These are phyloP conservation scores for Bacterosira constricta DNA, from an alignment of 108 stramenopile genomes.

Conservation along the genomic window DNA sequence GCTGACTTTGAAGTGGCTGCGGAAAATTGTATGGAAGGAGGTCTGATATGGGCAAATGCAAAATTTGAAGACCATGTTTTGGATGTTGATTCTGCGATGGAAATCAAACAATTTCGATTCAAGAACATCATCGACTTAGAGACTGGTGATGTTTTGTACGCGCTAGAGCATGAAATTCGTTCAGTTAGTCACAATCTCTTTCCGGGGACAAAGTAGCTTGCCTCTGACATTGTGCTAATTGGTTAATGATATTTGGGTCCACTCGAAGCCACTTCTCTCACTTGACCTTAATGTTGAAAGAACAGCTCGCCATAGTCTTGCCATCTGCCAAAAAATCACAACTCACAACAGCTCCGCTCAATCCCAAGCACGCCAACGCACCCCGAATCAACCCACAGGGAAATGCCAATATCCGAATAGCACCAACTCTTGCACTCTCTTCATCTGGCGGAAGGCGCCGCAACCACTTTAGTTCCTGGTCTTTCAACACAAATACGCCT, in stretches of 20 bases:
- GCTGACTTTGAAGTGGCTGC: slow-evolving; percentile 53
- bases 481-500: slow-evolving; percentile 93
- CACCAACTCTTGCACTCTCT: slow-evolving; percentile 75
- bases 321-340: slow-evolving; percentile 93
- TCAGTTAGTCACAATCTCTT: slow-evolving; percentile 51
- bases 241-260: neutral
- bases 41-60: slow-evolving; percentile 58
- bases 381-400: slow-evolving; percentile 93
- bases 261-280: slow-evolving; percentile 23
- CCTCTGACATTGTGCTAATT: neutral
- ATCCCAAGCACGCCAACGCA: slow-evolving; percentile 86
- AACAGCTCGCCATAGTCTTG: slow-evolving; percentile 88
- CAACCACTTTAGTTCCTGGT: slow-evolving; percentile 82
- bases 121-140: slow-evolving; percentile 64
- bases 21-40: slow-evolving; percentile 31
- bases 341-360: slow-evolving; percentile 79
- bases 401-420: slow-evolving; percentile 82
- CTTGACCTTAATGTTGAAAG: slow-evolving; percentile 94
- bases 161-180: slow-evolving; percentile 71
- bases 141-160: slow-evolving; percentile 49
- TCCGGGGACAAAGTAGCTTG: slow-evolving; percentile 20
- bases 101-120: slow-evolving; percentile 64
- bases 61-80: slow-evolving; percentile 45
- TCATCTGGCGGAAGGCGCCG: slow-evolving; percentile 70
- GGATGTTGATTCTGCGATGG: slow-evolving; percentile 31